These are phyloP conservation scores for Tetragonia tetragonoides DNA, from an alignment of 148 eudicot species.

Conservation along the genomic window DNA sequence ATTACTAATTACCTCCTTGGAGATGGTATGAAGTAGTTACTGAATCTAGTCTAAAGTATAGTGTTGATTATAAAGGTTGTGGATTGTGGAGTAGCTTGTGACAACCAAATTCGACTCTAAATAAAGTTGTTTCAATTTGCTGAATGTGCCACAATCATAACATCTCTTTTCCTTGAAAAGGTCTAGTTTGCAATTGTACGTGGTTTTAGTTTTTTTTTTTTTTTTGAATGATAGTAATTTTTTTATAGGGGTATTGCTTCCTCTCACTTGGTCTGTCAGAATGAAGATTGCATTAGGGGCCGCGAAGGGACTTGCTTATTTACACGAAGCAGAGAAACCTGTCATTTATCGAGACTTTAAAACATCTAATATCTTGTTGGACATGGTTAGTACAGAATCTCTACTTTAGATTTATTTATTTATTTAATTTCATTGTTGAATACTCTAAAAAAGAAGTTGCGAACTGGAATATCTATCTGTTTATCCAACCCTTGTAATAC, in stretches of 20 bases:
- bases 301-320: slow-evolving; percentile 85
- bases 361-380: slow-evolving; percentile 78
- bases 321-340: slow-evolving; percentile 85
- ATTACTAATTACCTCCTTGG: no score
- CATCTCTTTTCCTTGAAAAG: no score
- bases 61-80: no score
- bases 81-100: no score
- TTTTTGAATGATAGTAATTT: neutral
- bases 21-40: no score
- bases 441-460: neutral
- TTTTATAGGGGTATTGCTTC: slow-evolving; percentile 69
- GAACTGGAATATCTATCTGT: neutral
- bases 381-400: slow-evolving; percentile 45
- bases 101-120: no score
- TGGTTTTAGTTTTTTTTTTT: neutral
- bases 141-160: neutral
- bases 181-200: no score
- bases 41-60: no score
- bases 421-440: neutral
- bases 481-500: no score
- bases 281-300: slow-evolving; percentile 90
- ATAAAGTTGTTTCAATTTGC: no score
- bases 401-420: neutral
- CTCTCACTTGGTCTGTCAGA: slow-evolving; percentile 82
- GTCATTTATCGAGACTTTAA: slow-evolving; percentile 91